Base-by-base conservation (phyloP, 169 alveolate species). In the Theileria parva region DNA sequence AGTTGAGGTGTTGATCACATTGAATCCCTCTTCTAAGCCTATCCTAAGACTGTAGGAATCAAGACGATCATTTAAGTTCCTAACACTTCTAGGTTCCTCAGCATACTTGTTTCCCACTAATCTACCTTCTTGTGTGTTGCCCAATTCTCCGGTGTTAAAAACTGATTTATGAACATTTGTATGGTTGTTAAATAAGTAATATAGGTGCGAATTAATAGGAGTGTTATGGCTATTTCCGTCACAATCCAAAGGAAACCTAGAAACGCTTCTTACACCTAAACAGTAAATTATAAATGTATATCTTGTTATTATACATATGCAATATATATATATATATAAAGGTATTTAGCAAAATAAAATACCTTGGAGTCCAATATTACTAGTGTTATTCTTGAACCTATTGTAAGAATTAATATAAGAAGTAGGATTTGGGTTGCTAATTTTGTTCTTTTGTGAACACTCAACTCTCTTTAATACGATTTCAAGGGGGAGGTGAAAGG, bases 21-120 rank as follows among this genome's bases (percentile, higher is more conserved):
- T 12, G 13, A 83, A 34, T 17, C 83, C 75, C 25, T 83, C 79
- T 19, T 30, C 30, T 9, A 76, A 39, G 0, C 85, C 86, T 15
- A 83, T 19, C 11, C 89, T 67, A 12, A 83, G 15, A 44, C 44
- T 83, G 53, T 77, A 83, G 27, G 89, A 67, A 13, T 74, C 89
- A 68, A 34, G 8, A 5, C 5, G 50, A 9, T 64, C 81, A 12
- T 23, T n/a, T 3, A 28, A 44, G 60, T 32, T 57, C 21, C 60
- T 37, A 25, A 39, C 69, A 13, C 71, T 61, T 67, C 32, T 37
- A 0, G 71, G 73, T 30, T 39, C 73, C 1, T 59, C 80, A 28
- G 28, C 32, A 23, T 73, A 50, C n/a, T 13, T 44, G 53, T 44
- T 44, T 1, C 53, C 17, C 19, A 44, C 17, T 44, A 44, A 44